Evolutionary conservation across 495 filamentous ascomycete species (phyloP).

Genomic region (Lasiosphaeriaceae sp.): DNA sequence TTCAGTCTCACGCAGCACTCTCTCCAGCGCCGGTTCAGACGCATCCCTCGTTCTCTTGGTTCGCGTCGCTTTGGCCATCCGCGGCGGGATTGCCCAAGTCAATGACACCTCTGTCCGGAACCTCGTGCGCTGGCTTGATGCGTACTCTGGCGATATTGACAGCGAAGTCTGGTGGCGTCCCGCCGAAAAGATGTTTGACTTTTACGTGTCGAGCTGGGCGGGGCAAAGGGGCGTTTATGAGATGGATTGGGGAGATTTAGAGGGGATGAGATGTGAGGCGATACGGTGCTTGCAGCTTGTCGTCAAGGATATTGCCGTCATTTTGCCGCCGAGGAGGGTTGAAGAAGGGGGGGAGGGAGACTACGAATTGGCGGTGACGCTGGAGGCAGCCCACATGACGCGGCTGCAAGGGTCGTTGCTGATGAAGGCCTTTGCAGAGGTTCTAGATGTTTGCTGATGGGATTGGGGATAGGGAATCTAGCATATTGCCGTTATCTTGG

Average conservation of each 20-base stretch:
- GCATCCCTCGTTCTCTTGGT: not conserved
- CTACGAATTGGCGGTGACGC: not conserved
- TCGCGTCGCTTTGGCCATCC: not conserved
- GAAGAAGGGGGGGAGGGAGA: not conserved
- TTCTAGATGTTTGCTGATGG: not conserved
- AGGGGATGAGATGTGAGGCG: not conserved
- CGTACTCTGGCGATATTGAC: not conserved
- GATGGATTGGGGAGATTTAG: not conserved
- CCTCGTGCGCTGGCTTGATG: not conserved
- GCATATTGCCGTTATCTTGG: too few species aligned
- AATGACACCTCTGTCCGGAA: not conserved
- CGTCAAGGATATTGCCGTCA: not conserved
- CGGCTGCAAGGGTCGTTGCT: not conserved
- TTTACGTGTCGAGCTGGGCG: slow-evolving; percentile 1
- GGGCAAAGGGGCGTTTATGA: not conserved
- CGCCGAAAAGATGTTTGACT: not conserved
- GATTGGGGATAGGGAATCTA: not conserved
- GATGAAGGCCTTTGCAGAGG: not conserved
- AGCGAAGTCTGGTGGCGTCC: not conserved
- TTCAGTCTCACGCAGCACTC: not conserved
- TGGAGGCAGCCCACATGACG: not conserved
- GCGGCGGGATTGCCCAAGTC: not conserved
- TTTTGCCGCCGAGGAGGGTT: not conserved
- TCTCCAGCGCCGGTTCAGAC: not conserved
- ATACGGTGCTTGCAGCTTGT: not conserved